Conservation (phyloP, 2,329 filamentous ascomycete species). For the Macrophomina pseudophaseolina region DNA sequence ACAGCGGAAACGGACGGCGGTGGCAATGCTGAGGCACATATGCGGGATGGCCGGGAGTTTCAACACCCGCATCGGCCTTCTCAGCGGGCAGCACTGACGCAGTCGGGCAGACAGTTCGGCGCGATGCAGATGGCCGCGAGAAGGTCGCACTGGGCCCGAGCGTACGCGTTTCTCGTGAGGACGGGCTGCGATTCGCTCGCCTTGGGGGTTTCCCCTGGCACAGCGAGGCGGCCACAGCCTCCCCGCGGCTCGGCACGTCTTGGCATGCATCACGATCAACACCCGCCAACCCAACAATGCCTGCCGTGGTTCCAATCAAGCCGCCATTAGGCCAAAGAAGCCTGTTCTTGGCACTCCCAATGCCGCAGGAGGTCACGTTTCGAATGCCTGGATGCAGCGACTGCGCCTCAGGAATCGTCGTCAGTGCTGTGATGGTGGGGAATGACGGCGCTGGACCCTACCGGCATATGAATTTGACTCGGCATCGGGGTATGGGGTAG, state of each 20-base stretch:
- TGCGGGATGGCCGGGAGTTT: background rate
- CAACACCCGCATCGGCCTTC: background rate
- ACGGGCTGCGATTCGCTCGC: constrained; percentile 1
- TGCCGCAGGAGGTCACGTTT: background rate
- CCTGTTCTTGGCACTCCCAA: constrained; percentile 10
- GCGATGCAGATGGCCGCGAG: constrained; percentile 8
- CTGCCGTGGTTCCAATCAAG: constrained; percentile 22
- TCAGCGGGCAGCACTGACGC: background rate
- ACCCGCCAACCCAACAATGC: background rate
- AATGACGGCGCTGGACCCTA: background rate
- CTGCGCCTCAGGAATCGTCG: constrained; percentile 23
- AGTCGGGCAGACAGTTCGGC: background rate
- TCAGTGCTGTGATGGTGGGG: constrained; percentile 16
- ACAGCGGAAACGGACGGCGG: background rate
- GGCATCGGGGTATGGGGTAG: constrained; percentile 1
- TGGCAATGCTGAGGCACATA: background rate
- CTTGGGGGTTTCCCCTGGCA: constrained; percentile 12
- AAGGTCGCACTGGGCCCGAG: background rate
- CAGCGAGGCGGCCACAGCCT: background rate
- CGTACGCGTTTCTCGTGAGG: constrained; percentile 11
- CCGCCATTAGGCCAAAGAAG: background rate
- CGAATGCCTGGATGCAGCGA: constrained; percentile 6
- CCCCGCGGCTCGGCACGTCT: constrained; percentile 18
- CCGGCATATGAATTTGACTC: background rate
- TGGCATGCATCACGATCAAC: constrained; percentile 8